Percentiles rank a stretch among this genome's conserved stretches.
These are phyloP conservation scores for Perkinsela sp. DNA, from an alignment of 208 protist species.

Conservation along the genomic window DNA sequence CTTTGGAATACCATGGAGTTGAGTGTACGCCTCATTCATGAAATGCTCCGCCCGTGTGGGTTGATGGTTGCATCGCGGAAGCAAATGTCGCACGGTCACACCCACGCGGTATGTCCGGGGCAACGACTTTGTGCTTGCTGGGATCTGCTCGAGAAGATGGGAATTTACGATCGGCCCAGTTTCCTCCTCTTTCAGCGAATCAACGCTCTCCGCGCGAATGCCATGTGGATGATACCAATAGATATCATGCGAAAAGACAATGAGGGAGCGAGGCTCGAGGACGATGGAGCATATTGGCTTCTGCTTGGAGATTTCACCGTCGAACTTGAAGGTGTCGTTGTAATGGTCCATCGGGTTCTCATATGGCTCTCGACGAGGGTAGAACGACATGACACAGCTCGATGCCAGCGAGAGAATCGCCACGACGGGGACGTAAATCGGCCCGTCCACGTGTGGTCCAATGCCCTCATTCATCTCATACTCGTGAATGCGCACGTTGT, in stretches of 20 bases:
- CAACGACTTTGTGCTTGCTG: background rate
- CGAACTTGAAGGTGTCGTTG: constrained; percentile 68
- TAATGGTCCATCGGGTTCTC: constrained; percentile 61
- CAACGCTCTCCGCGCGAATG: constrained; percentile 24
- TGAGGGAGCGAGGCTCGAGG: constrained; percentile 43
- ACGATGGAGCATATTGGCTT: constrained; percentile 30
- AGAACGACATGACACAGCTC: constrained; percentile 52
- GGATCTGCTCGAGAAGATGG: constrained; percentile 11
- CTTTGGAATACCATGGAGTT: background rate
- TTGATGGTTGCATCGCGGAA: constrained; percentile 51
- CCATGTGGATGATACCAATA: constrained; percentile 62
- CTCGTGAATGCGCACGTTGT: constrained; percentile 67
- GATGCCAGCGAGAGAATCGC: constrained; percentile 37
- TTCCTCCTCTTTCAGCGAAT: constrained; percentile 15
- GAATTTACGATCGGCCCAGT: constrained; percentile 40
- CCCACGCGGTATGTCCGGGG: constrained; percentile 28
- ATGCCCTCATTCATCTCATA: constrained; percentile 51
- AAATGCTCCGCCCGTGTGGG: constrained; percentile 29
- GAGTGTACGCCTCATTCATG: constrained; percentile 36
- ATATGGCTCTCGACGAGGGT: constrained; percentile 32
- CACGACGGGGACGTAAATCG: constrained; percentile 52
- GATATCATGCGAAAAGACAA: constrained; percentile 37
- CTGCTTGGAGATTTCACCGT: constrained; percentile 23
- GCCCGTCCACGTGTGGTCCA: constrained; percentile 49
- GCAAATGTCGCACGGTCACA: constrained; percentile 48